A percentile compares a stretch with the other conserved stretches of the same genome.
Evolutionary conservation across 345 rosid genomes (phyloP).

Genomic region (Geranium brycei): DNA sequence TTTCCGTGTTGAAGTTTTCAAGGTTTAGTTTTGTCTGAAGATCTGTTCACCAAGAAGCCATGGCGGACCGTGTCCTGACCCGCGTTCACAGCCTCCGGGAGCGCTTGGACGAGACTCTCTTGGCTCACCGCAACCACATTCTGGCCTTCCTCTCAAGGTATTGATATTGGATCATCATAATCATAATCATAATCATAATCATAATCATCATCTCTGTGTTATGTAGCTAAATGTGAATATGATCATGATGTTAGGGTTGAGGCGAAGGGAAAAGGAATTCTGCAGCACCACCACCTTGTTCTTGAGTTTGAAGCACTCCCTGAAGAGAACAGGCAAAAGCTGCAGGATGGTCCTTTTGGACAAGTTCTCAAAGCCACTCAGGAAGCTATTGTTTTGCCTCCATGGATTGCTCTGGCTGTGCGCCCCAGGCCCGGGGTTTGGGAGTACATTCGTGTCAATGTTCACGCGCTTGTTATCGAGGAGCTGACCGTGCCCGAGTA

Average conservation of each 20-base stretch:
- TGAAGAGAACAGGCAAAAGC: conserved; percentile 37
- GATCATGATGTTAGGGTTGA: conserved; percentile 37
- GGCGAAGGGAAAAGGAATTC: conserved; percentile 66
- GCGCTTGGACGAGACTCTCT: conserved; percentile 65
- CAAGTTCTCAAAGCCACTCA: conserved; percentile 59
- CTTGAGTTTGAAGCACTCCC: conserved; percentile 65
- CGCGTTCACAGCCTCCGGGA: conserved; percentile 61
- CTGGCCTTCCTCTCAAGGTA: conserved; percentile 68
- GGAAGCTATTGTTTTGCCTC: conserved; percentile 45
- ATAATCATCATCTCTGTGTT: background rate
- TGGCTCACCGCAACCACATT: conserved; percentile 50
- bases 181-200: too few relatives aligned
- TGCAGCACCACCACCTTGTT: conserved; percentile 62
- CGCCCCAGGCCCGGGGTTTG: conserved; percentile 30
- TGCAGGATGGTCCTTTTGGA: conserved; percentile 44
- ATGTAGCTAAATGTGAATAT: background rate
- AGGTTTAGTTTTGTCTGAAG: background rate
- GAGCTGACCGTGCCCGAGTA: conserved; percentile 69
- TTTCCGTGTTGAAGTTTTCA: background rate
- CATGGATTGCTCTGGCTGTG: conserved; percentile 21
- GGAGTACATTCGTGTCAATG: conserved; percentile 25
- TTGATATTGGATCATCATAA: too few relatives aligned
- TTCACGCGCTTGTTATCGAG: conserved; percentile 73
- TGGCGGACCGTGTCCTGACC: conserved; percentile 42
- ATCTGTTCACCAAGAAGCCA: conserved; percentile 13